Conservation (phyloP, 2,329 filamentous ascomycete species). For the Drechslerella coelobrocha region DNA sequence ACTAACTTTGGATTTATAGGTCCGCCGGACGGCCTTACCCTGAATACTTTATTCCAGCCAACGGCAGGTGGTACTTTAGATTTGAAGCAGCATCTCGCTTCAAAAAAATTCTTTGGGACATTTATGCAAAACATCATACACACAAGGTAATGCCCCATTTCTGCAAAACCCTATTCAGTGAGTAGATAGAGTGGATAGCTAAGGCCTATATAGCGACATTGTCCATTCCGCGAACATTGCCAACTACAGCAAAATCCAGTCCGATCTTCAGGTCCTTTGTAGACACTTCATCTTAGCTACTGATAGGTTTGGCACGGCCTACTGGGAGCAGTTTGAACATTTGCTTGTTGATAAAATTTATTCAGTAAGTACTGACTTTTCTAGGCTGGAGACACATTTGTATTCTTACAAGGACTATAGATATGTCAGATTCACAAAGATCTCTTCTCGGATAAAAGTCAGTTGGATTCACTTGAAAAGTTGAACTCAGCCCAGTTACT, state of each 20-base stretch:
- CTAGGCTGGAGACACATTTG: neutral
- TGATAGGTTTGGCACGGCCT: slow-evolving; percentile 3
- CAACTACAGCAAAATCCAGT: slow-evolving; percentile 27
- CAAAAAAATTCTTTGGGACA: slow-evolving; percentile 6
- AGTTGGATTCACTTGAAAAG: neutral
- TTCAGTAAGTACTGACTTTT: slow-evolving; percentile 9
- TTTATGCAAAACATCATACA: slow-evolving; percentile 16
- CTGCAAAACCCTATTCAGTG: neutral
- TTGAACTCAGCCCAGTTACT: slow-evolving; percentile 10
- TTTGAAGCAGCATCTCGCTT: slow-evolving; percentile 15
- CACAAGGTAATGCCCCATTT: slow-evolving; percentile 9
- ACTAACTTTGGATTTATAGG: slow-evolving; percentile 2
- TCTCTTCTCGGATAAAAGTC: slow-evolving; percentile 1
- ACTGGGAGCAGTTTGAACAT: slow-evolving; percentile 19
- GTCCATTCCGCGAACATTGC: slow-evolving; percentile 34
- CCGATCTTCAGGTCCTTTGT: slow-evolving; percentile 22
- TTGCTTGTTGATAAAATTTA: slow-evolving; percentile 25
- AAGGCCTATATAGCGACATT: slow-evolving; percentile 12
- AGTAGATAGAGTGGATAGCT: slow-evolving; percentile 4
- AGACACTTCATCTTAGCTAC: slow-evolving; percentile 23
- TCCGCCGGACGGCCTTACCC: neutral
- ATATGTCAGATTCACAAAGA: slow-evolving; percentile 28
- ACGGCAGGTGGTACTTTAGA: slow-evolving; percentile 1
- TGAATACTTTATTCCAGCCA: slow-evolving; percentile 11
- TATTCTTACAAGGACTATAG: slow-evolving; percentile 9